phyloP scores from a whole-genome alignment of 2,329 filamentous ascomycete species.

The Alternaria metachromatica region DNA sequence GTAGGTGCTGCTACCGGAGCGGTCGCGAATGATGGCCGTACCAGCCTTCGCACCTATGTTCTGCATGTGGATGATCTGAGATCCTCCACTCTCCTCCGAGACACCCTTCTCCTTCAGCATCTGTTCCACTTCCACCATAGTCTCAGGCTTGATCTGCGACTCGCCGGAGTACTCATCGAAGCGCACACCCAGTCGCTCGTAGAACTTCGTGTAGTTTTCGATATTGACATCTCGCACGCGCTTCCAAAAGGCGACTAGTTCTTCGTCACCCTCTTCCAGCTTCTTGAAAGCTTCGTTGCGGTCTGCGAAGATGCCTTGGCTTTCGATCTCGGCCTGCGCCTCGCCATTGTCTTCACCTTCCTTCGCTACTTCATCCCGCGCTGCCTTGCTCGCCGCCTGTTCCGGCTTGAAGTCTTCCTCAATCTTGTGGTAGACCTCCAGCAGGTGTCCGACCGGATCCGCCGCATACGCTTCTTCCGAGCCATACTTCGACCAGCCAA shows the following conservation, averaged over 20 bases:
- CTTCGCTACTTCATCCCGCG: slow-evolving; percentile 59
- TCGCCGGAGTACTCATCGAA: slow-evolving; percentile 78
- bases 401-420: slow-evolving; percentile 64
- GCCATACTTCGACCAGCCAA: slow-evolving; percentile 71
- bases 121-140: slow-evolving; percentile 69
- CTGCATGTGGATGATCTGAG: slow-evolving; percentile 74
- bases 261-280: slow-evolving; percentile 71
- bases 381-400: slow-evolving; percentile 62
- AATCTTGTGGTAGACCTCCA: slow-evolving; percentile 73
- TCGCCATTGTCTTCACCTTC: slow-evolving; percentile 56
- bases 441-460: slow-evolving; percentile 74
- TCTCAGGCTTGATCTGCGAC: slow-evolving; percentile 71
- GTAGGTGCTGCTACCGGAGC: slow-evolving; percentile 77
- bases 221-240: slow-evolving; percentile 73
- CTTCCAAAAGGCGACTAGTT: slow-evolving; percentile 68
- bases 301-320: slow-evolving; percentile 39
- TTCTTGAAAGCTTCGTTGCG: slow-evolving; percentile 67
- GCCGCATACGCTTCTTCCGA: slow-evolving; percentile 66
- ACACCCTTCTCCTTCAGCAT: slow-evolving; percentile 69
- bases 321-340: slow-evolving; percentile 37
- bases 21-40: slow-evolving; percentile 74
- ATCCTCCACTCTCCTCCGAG: slow-evolving; percentile 73
- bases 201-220: slow-evolving; percentile 70
- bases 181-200: slow-evolving; percentile 72
- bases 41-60: slow-evolving; percentile 74